Conservation (phyloP, 1,139 yeast genomes). For the Pichia inconspicua region DNA sequence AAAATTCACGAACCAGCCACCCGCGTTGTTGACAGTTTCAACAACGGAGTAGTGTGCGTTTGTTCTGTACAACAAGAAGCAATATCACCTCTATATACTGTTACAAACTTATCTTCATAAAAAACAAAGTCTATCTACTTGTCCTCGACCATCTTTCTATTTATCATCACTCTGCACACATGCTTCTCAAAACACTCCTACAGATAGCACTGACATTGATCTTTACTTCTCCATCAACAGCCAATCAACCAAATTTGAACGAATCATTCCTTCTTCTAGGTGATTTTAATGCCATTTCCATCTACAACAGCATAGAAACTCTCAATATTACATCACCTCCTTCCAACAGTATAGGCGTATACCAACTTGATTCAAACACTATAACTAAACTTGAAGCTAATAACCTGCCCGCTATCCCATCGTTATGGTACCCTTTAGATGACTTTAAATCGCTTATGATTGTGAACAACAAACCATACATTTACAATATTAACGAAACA, state of each 20-base stretch:
- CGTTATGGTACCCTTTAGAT: conserved; percentile 11
- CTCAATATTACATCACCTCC: conserved; percentile 29
- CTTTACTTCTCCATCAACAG: not conserved
- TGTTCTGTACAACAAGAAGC: no score
- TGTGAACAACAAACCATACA: conserved; percentile 18
- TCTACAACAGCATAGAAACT: conserved; percentile 47
- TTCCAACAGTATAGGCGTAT: conserved; percentile 14
- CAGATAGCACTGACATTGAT: not conserved
- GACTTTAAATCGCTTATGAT: conserved; percentile 10
- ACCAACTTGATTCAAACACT: conserved; percentile 12
- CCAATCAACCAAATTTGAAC: not conserved
- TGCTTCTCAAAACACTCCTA: not conserved
- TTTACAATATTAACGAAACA: conserved; percentile 10
- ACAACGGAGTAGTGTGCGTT: not conserved
- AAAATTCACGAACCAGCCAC: not conserved
- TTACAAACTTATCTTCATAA: not conserved
- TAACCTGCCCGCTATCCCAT: conserved; percentile 2
- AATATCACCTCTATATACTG: not conserved
- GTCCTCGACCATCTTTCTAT: no score
- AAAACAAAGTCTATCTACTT: no score
- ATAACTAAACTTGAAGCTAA: conserved; percentile 7
- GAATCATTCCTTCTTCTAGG: conserved; percentile 54
- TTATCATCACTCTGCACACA: not conserved
- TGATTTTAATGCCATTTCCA: conserved; percentile 51
- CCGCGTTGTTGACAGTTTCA: not conserved